A percentile compares a stretch with the other conserved stretches of the same genome.
Conservation (phyloP, 345 rosid genomes). For the Eucalyptus curtisii region DNA sequence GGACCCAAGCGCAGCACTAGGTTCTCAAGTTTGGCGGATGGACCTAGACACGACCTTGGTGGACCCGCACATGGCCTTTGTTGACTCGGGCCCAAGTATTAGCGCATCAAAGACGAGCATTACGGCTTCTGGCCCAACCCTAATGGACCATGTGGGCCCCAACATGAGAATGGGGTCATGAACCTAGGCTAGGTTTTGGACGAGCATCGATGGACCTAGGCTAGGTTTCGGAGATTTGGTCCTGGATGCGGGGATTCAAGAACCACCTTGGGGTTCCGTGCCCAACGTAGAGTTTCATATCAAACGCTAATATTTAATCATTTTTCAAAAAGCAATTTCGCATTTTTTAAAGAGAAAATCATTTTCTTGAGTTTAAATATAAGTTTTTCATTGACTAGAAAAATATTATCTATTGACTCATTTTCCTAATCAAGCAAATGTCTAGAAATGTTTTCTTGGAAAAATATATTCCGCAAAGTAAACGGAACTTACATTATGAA, state of each 20-base stretch:
- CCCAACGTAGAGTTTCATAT: rapidly evolving
- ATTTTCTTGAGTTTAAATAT: too few relatives aligned
- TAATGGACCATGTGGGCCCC: rapidly evolving
- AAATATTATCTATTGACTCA: too few relatives aligned
- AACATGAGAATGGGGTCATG: too few relatives aligned
- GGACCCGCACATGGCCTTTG: too few relatives aligned
- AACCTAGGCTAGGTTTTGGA: rapidly evolving
- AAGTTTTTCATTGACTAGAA: rapidly evolving
- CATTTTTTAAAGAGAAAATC: too few relatives aligned
- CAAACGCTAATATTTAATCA: too few relatives aligned
- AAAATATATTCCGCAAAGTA: rapidly evolving
- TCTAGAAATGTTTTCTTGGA: rapidly evolving
- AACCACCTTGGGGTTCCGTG: too few relatives aligned
- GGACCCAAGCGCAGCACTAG: rapidly evolving
- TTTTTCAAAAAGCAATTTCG: rapidly evolving
- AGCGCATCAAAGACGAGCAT: rapidly evolving
- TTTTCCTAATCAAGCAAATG: too few relatives aligned
- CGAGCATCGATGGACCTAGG: rapidly evolving
- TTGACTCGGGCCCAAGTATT: too few relatives aligned
- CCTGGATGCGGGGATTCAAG: rapidly evolving
- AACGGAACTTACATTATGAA: background rate
- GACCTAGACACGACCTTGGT: too few relatives aligned
- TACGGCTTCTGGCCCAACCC: rapidly evolving
- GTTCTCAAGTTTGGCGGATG: rapidly evolving
- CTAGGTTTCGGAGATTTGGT: rapidly evolving